These are phyloP conservation scores for Alternaria alternata DNA, from an alignment of 2,329 filamentous ascomycete species.

Conservation along the genomic window DNA sequence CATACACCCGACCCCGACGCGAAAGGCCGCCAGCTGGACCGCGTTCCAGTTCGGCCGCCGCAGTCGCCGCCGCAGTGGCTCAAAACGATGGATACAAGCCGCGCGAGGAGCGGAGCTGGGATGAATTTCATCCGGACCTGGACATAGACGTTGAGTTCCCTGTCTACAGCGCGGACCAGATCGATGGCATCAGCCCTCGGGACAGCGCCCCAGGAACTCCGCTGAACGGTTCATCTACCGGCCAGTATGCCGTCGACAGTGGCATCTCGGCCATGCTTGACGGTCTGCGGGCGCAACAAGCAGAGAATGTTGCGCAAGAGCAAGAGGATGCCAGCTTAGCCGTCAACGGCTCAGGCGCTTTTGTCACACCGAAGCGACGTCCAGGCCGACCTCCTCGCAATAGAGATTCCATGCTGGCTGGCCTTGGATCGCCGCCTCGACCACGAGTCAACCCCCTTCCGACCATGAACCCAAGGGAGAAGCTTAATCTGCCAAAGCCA, in stretches of 20 bases:
- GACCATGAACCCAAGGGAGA: slow-evolving; percentile 81
- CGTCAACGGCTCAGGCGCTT: slow-evolving; percentile 28
- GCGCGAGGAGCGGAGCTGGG: slow-evolving; percentile 94
- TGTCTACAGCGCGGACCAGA: slow-evolving; percentile 81
- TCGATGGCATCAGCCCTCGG: slow-evolving; percentile 72
- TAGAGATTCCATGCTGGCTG: slow-evolving; percentile 66
- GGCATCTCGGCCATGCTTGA: slow-evolving; percentile 47
- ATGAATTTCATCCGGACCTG: slow-evolving; percentile 95
- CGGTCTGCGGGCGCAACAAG: slow-evolving; percentile 45
- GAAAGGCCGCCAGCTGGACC: slow-evolving; percentile 61
- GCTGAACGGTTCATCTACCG: slow-evolving; percentile 33
- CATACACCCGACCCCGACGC: slow-evolving; percentile 51
- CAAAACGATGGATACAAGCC: slow-evolving; percentile 98
- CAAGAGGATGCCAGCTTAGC: slow-evolving; percentile 20
- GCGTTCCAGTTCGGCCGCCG: slow-evolving; percentile 85
- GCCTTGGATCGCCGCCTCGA: slow-evolving; percentile 66
- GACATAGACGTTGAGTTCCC: slow-evolving; percentile 85
- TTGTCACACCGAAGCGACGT: slow-evolving; percentile 61
- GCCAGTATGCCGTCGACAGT: slow-evolving; percentile 46
- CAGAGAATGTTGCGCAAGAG: slow-evolving; percentile 31
- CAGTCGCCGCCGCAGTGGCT: slow-evolving; percentile 84
- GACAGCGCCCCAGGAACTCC: slow-evolving; percentile 59
- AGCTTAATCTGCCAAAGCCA: slow-evolving; percentile 78
- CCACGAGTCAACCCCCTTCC: slow-evolving; percentile 77
- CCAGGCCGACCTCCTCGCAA: slow-evolving; percentile 72